Conservation (phyloP, 2,329 filamentous ascomycete species). For the Fusarium lyarnte region DNA sequence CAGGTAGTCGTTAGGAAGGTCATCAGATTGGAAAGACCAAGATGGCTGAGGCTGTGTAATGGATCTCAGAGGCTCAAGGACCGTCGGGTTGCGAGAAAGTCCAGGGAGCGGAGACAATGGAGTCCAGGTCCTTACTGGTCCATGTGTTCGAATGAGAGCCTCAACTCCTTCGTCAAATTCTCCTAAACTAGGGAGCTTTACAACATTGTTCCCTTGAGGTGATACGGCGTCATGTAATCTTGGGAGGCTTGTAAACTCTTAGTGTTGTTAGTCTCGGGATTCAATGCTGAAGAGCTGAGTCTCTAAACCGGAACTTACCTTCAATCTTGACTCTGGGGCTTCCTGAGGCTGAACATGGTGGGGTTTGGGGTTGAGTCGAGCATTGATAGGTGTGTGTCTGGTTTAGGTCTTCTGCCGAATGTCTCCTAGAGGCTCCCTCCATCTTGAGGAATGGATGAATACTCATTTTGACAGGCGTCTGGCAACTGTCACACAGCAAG, state of each 20-base stretch:
- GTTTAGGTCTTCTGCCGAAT: neutral
- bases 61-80: constrained; percentile 36
- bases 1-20: constrained; percentile 4
- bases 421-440: constrained; percentile 12
- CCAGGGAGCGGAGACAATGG: constrained; percentile 44
- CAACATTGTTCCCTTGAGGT: constrained; percentile 23
- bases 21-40: constrained; percentile 30
- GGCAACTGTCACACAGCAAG: constrained; percentile 9
- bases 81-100: constrained; percentile 34
- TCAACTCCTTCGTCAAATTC: constrained; percentile 54
- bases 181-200: constrained; percentile 49
- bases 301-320: constrained; percentile 35
- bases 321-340: constrained; percentile 49
- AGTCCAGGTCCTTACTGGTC: constrained; percentile 42
- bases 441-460: constrained; percentile 36
- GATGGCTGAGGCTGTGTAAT: constrained; percentile 17
- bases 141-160: constrained; percentile 47
- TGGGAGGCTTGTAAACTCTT: constrained; percentile 43
- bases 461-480: constrained; percentile 27
- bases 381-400: constrained; percentile 10
- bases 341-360: constrained; percentile 46
- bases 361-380: constrained; percentile 35
- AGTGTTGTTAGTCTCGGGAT: constrained; percentile 35
- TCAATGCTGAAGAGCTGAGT: constrained; percentile 1
- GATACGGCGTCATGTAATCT: constrained; percentile 28